Evolutionary conservation across 306 rosid genomes (phyloP), one percentile per base, ranked within the genome.

Genomic region (Astragalus glycyphyllos): DNA sequence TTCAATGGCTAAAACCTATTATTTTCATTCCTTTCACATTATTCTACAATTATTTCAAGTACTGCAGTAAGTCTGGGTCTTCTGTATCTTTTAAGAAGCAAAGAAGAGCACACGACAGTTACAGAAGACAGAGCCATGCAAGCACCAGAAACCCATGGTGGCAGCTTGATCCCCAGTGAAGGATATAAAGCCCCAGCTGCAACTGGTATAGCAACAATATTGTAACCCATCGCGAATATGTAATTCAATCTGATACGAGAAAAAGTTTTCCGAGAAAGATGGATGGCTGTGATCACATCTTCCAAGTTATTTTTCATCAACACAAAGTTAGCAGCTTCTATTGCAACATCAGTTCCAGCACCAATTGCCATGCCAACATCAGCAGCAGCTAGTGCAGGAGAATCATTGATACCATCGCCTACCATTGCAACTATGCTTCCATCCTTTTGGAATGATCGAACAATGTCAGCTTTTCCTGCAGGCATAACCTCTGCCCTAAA

Each of bases 111-210:
- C 8, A 94, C 99, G 32, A 91, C 97, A 72, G 87, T 94, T 15
- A 94, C 88, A 20, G 99, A 94, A 54, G 99, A 94, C 55, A 91
- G 75, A 76, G 99, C 99, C 99, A 94, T 91, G 87, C 97, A 90
- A 5, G 99, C 97, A 65, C 99, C 99, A 7, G 97, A 96, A 16
- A 90, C 95, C 99, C 99, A 94, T 15, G 99, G 99, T 9, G 97
- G 97, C 59, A 94, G 77, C 79, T 82, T 75, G 81, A 94, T 77
- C 35, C 97, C 88, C 32, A 87, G 47, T 10, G 88, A 87, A 42
- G 99, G 99, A 58, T 69, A 94, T 11, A 89, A 65, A 29, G 69
- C 87, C 26, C 99, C 99, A 2, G 97, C 99, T 5, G 99, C 99
- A 54, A 89, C 76, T 7, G 97, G 99, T 71, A 94, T 91, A 8